Evolutionary conservation across 176 grass and related monocot species (phyloP).

Genomic region (Rhynchospora pubera): DNA sequence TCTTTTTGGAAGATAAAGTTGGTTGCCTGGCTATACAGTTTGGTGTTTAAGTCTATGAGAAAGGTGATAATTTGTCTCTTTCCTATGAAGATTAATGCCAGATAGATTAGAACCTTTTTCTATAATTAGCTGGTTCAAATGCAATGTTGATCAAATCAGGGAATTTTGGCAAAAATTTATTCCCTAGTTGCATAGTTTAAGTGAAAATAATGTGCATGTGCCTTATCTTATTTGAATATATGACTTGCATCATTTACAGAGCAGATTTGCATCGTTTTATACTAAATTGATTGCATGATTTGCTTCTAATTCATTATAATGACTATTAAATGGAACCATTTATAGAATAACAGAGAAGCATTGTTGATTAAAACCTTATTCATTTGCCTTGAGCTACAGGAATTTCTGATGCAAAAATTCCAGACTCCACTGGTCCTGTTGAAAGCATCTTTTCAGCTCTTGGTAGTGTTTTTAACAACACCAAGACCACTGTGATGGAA

Average conservation of each 20-base stretch:
- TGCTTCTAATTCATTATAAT: neutral
- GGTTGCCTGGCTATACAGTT: neutral
- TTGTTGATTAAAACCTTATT: neutral
- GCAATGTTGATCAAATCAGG: neutral
- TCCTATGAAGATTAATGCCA: neutral
- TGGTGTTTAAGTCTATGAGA: neutral
- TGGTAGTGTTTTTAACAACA: slow-evolving; percentile 40
- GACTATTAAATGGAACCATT: neutral
- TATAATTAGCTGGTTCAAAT: neutral
- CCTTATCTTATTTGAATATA: neutral
- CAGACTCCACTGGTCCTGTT: slow-evolving; percentile 3
- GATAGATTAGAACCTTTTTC: neutral
- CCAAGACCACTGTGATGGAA: slow-evolving; percentile 49
- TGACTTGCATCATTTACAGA: neutral
- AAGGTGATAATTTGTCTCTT: neutral
- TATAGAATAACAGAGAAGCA: neutral
- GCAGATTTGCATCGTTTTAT: neutral
- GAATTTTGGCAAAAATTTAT: neutral
- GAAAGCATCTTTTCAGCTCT: slow-evolving; percentile 17
- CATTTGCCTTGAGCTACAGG: neutral
- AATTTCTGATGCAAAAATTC: neutral
- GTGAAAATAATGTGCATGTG: neutral
- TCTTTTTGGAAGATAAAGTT: neutral
- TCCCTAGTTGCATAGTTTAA: neutral
- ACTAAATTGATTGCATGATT: neutral